Percentiles rank a stretch among this genome's conserved stretches.
Evolutionary conservation across 192 early-diverging fungal species (phyloP).

Genomic region (Jimgerdemannia flammicorona): DNA sequence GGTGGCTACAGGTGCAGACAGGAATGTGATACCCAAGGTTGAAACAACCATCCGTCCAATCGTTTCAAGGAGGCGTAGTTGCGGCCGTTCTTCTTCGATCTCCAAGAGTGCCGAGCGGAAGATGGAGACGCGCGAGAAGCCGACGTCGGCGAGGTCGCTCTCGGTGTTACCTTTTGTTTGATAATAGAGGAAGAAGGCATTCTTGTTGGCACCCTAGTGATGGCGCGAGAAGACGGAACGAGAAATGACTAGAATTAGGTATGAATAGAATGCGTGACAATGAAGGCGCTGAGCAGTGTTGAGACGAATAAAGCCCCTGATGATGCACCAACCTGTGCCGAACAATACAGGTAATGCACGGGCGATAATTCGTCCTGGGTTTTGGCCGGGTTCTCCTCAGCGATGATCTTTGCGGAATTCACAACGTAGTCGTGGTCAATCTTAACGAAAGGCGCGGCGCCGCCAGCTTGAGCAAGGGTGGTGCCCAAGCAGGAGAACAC

Average conservation of each 20-base stretch:
- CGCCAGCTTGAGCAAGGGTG: constrained; percentile 62
- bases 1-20: neutral
- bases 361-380: constrained; percentile 17
- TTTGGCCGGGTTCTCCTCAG: constrained; percentile 42
- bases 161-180: constrained; percentile 77
- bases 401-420: constrained; percentile 55
- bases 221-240: too few species aligned
- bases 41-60: neutral
- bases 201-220: constrained; percentile 42
- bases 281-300: too few species aligned
- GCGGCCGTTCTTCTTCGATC: constrained; percentile 33
- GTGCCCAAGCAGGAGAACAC: constrained; percentile 75
- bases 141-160: constrained; percentile 51
- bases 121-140: constrained; percentile 61
- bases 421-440: constrained; percentile 81
- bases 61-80: neutral
- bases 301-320: neutral
- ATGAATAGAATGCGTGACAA: too few species aligned
- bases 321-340: constrained; percentile 24
- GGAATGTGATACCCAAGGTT: neutral
- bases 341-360: constrained; percentile 50
- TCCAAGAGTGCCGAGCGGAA: constrained; percentile 58
- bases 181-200: constrained; percentile 62
- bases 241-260: constrained; percentile 26
- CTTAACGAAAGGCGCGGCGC: constrained; percentile 61